Evolutionary conservation across 2,329 filamentous ascomycete species (phyloP), one percentile per base, ranked within the genome.

Genomic region (Cordyceps cicadae): DNA sequence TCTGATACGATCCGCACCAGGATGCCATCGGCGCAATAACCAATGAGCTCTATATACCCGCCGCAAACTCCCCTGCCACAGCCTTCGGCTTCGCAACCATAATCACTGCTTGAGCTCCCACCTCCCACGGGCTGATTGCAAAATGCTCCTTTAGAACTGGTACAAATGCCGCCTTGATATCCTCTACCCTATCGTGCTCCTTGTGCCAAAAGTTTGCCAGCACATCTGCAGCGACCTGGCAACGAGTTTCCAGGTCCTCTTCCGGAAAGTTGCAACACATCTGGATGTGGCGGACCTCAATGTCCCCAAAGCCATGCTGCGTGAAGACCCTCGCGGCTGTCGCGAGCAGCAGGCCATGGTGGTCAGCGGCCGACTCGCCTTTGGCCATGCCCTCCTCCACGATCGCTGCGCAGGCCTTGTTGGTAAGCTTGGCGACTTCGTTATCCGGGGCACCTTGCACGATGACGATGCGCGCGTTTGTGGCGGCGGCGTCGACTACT

Each of bases 391-490:
- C 49, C 37, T 39, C 37, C 21, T 46, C 49, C 3, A 39, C 62
- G 26, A 55, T 59, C 1, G 21, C 15, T 11, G 46, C 41, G 29
- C 59, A 63, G 15, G 45, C 54, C 11, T 32, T 59, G 32, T 62
- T 63, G 21, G 62, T 55, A 34, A 63, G 45, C 15, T 53, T 48
- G 9, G 59, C 37, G 1, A 56, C 50, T 3, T 63, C 59, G 43
- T 63, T 61, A 48, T 63, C 49, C 9, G 62, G 62, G 1, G 62
- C 55, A 2, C 59, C 62, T 29, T 56, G 43, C 24, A 63, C 32
- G 37, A 63, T 50, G 32, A 63, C 43, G 29, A 63, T 61, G 26
- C 62, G 59, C 15, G 59, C 62, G 29, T 59, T 58, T 4, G 62
- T 39, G 5, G 59, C 53, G 5, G 34, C 17, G 4, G 29, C 37